Percentiles rank a stretch among this genome's conserved stretches.
Conservation (phyloP, 2,329 filamentous ascomycete genomes). For the Rasamsonia emersonii region DNA sequence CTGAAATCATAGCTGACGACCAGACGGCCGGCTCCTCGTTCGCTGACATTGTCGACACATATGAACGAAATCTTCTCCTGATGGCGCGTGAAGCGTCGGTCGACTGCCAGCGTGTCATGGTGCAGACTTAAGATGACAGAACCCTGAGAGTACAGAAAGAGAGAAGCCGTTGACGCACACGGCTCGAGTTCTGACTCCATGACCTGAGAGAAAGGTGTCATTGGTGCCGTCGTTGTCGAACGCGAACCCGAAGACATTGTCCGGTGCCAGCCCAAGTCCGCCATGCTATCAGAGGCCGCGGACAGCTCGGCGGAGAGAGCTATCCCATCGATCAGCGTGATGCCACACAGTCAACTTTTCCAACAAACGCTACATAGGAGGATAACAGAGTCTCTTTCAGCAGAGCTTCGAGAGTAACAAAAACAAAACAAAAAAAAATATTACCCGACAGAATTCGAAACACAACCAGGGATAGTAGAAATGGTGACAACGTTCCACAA, state of each 20-base stretch:
- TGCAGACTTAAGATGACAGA: slow-evolving; percentile 77
- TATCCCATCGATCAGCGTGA: not conserved
- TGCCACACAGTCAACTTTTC: not conserved
- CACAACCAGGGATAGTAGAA: not conserved
- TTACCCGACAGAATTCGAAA: too few relatives aligned
- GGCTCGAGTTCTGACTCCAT: slow-evolving; percentile 60
- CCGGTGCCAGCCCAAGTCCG: slow-evolving; percentile 51
- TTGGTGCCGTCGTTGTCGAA: slow-evolving; percentile 47
- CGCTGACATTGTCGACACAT: slow-evolving; percentile 83
- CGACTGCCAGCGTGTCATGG: slow-evolving; percentile 84
- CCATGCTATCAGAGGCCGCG: slow-evolving; percentile 37
- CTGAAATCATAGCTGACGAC: slow-evolving; percentile 90
- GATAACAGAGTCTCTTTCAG: too few relatives aligned
- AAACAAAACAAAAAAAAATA: not conserved
- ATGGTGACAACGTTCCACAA: too few relatives aligned
- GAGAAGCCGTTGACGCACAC: slow-evolving; percentile 80
- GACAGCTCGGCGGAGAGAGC: slow-evolving; percentile 1
- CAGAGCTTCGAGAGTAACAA: not conserved
- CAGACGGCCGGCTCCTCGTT: slow-evolving; percentile 70
- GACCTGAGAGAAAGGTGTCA: slow-evolving; percentile 16
- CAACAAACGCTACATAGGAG: too few relatives aligned
- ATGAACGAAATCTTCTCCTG: slow-evolving; percentile 75
- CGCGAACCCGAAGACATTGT: slow-evolving; percentile 52
- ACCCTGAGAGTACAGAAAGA: slow-evolving; percentile 82
- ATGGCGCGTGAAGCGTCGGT: slow-evolving; percentile 77